phyloP scores from a whole-genome alignment of 352 stramenopile genomes.

The Globisporangium paddicum region DNA sequence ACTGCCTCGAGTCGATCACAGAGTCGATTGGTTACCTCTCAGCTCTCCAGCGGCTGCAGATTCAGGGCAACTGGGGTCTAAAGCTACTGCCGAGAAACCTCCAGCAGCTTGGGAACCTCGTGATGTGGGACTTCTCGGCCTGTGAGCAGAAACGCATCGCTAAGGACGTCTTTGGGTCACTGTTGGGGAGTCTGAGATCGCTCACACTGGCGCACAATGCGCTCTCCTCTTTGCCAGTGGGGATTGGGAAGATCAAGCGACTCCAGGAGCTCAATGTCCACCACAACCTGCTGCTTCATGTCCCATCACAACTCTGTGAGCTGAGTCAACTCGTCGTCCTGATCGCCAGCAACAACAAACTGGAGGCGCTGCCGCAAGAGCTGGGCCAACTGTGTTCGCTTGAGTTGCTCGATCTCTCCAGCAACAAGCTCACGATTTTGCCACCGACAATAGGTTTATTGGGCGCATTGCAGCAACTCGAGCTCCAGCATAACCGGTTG shows the following conservation, averaged over 20 bases:
- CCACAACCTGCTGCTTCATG: conserved; percentile 22
- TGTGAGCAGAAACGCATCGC: conserved; percentile 50
- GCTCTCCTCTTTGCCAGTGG: conserved; percentile 30
- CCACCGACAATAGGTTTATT: conserved; percentile 43
- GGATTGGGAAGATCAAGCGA: conserved; percentile 28
- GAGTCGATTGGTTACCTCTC: conserved; percentile 34
- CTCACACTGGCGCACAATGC: conserved; percentile 45
- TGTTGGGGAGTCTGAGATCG: conserved; percentile 24
- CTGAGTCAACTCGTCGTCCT: conserved; percentile 30
- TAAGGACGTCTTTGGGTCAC: conserved; percentile 37
- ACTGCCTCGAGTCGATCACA: conserved; percentile 29
- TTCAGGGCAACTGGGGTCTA: conserved; percentile 36
- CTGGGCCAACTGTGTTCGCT: conserved; percentile 22
- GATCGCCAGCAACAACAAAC: conserved; percentile 30
- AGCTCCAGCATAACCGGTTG: conserved; percentile 40
- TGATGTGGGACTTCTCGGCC: conserved; percentile 31
- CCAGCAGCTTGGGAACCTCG: conserved; percentile 31
- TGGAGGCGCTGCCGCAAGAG: conserved; percentile 27
- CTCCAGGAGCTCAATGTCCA: conserved; percentile 49
- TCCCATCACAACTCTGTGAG: conserved; percentile 25
- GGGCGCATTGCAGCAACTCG: conserved; percentile 22
- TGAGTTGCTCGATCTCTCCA: conserved; percentile 32
- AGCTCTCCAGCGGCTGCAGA: conserved; percentile 26
- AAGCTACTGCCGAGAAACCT: conserved; percentile 39
- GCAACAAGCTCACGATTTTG: conserved; percentile 38